A percentile compares a stretch with the other conserved stretches of the same genome.
These are phyloP conservation scores for Beauveria brongniartii DNA, from an alignment of 2,329 filamentous ascomycete species.

Conservation along the genomic window DNA sequence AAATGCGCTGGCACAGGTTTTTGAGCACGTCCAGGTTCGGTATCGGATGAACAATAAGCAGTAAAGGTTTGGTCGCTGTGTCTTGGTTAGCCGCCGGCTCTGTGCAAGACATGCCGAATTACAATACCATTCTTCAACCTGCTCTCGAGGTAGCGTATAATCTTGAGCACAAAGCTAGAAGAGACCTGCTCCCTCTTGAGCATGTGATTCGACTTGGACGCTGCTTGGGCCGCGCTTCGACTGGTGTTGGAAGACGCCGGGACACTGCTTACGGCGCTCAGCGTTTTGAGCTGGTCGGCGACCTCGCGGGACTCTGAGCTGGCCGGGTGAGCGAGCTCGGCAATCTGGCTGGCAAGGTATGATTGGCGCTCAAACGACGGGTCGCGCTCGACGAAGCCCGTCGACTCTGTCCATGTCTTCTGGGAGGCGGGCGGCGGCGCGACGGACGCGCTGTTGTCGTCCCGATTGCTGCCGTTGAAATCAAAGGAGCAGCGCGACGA, in stretches of 20 bases:
- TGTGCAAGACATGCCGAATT: too few relatives aligned
- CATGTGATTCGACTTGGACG: not conserved
- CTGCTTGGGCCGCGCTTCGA: not conserved
- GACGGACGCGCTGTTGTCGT: not conserved
- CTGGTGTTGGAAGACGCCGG: not conserved
- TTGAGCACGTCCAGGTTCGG: constrained; percentile 13
- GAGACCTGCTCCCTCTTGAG: constrained; percentile 2
- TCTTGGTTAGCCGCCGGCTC: not conserved
- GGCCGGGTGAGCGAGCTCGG: constrained; percentile 7
- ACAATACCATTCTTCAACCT: not conserved
- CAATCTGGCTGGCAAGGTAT: constrained; percentile 12
- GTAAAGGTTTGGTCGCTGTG: not conserved
- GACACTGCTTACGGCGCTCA: not conserved
- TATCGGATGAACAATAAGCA: constrained; percentile 15
- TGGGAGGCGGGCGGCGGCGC: constrained; percentile 1
- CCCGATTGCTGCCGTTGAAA: not conserved
- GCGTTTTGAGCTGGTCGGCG: constrained; percentile 9
- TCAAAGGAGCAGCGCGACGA: not conserved
- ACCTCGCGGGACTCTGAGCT: constrained; percentile 6
- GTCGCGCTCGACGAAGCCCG: constrained; percentile 11
- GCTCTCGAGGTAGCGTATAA: constrained; percentile 5
- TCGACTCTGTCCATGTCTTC: constrained; percentile 9
- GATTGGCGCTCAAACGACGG: constrained; percentile 14
- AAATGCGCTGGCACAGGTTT: constrained; percentile 13
- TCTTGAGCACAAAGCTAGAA: constrained; percentile 7